Percentiles rank a stretch among this genome's conserved stretches.
phyloP scores from a whole-genome alignment of 345 rosid species.

The Iberis pinnata region DNA sequence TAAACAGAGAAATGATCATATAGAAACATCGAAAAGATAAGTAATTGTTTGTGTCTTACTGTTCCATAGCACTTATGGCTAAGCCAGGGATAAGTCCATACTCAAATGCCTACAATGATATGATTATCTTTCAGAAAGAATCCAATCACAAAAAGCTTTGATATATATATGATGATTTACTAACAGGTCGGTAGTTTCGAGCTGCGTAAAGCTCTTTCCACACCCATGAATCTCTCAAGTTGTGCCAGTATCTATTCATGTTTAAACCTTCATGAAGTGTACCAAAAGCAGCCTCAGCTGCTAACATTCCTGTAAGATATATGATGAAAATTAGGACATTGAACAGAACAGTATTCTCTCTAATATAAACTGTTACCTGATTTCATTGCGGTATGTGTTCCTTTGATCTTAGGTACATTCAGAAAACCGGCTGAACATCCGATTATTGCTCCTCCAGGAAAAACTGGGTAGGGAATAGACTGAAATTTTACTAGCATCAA shows the following conservation, averaged over 20 bases:
- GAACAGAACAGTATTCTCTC: not conserved
- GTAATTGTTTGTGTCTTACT: constrained; percentile 42
- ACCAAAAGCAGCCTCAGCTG: constrained; percentile 85
- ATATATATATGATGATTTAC: constrained; percentile 26
- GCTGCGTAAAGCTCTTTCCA: constrained; percentile 79
- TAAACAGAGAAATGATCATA: constrained; percentile 9
- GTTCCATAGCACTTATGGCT: constrained; percentile 71
- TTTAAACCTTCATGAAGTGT: constrained; percentile 45
- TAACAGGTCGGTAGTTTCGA: constrained; percentile 86
- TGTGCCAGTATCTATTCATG: constrained; percentile 71
- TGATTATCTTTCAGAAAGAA: constrained; percentile 24
- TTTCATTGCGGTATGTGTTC: constrained; percentile 98
- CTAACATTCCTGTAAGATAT: constrained; percentile 71
- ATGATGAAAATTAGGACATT: not conserved
- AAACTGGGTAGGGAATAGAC: constrained; percentile 98
- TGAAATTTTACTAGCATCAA: constrained; percentile 87
- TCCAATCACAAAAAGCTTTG: not conserved
- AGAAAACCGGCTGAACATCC: constrained; percentile 97
- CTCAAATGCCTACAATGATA: constrained; percentile 63
- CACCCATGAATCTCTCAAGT: constrained; percentile 69
- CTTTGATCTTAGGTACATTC: constrained; percentile 96
- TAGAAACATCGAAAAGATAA: constrained; percentile 1
- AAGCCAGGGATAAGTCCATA: constrained; percentile 82
- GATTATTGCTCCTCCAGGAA: constrained; percentile 92
- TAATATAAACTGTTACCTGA: constrained; percentile 48